Conservation (phyloP, 306 rosid species). For the Malus fusca region DNA sequence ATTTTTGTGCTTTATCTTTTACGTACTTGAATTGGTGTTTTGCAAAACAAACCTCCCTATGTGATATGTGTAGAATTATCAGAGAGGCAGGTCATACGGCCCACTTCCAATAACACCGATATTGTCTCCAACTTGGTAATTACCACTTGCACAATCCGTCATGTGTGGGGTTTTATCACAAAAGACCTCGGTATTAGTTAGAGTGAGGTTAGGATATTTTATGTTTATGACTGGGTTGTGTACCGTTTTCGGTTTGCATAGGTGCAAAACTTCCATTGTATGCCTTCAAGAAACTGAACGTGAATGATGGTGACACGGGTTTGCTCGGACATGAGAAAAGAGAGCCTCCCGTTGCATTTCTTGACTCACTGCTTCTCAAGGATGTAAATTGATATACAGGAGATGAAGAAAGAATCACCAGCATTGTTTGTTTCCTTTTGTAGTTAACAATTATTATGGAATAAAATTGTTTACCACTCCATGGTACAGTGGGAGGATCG, state of each 20-base stretch:
- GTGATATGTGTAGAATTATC: not conserved
- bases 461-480: conserved; percentile 12
- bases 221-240: not conserved
- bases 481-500: conserved; percentile 83
- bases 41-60: not conserved
- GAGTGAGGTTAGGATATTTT: too few relatives aligned
- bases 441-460: not conserved
- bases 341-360: conserved; percentile 63
- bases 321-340: conserved; percentile 20
- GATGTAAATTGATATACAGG: conserved; percentile 38
- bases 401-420: conserved; percentile 3
- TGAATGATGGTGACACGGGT: conserved; percentile 25
- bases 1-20: too few relatives aligned
- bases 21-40: too few relatives aligned
- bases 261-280: conserved; percentile 87
- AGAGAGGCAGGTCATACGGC: too few relatives aligned
- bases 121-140: too few relatives aligned
- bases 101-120: too few relatives aligned
- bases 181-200: too few relatives aligned
- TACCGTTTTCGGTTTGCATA: conserved; percentile 16
- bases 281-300: conserved; percentile 52
- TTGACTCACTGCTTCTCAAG: conserved; percentile 78
- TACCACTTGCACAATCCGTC: too few relatives aligned
- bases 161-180: too few relatives aligned
- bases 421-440: not conserved